Evolutionary conservation across 345 rosid species (phyloP).

Genomic region (Salix purpurea): DNA sequence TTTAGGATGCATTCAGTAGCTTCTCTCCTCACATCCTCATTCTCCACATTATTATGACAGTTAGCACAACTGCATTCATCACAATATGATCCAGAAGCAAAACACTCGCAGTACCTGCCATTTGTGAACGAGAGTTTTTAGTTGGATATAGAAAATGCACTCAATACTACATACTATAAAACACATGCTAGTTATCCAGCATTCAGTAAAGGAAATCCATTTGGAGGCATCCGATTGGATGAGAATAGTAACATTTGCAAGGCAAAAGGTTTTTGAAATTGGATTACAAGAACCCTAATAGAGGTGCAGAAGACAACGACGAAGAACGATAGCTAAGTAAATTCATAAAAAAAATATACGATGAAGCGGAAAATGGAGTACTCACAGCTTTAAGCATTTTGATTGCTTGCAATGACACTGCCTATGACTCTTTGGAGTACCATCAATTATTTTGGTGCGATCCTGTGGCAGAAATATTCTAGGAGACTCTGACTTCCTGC

Average conservation of each 20-base stretch:
- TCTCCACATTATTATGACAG: conserved; percentile 41
- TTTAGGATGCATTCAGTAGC: conserved; percentile 32
- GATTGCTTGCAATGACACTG: conserved; percentile 52
- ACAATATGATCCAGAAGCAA: conserved; percentile 49
- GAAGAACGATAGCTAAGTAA: background rate
- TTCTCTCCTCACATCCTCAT: conserved; percentile 27
- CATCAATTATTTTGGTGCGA: conserved; percentile 9
- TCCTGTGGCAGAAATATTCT: conserved; percentile 7
- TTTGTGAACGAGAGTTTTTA: background rate
- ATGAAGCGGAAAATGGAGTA: background rate
- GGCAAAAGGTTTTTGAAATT: no score
- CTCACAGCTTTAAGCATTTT: conserved; percentile 56
- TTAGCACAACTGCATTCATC: conserved; percentile 44
- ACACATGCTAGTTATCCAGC: background rate
- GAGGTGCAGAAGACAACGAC: background rate
- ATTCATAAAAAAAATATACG: background rate
- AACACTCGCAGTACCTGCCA: conserved; percentile 55
- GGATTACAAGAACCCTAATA: background rate
- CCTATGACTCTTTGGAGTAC: conserved; percentile 28
- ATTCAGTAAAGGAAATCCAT: background rate
- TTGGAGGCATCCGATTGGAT: no score
- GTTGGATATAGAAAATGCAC: conserved; percentile 5
- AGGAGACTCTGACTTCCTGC: conserved; percentile 30
- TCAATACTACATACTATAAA: background rate
- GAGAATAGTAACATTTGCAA: no score